Percentiles rank a stretch among this genome's conserved stretches.
Evolutionary conservation across 495 filamentous ascomycete genomes (phyloP).

Genomic region (Penicillium canariense): DNA sequence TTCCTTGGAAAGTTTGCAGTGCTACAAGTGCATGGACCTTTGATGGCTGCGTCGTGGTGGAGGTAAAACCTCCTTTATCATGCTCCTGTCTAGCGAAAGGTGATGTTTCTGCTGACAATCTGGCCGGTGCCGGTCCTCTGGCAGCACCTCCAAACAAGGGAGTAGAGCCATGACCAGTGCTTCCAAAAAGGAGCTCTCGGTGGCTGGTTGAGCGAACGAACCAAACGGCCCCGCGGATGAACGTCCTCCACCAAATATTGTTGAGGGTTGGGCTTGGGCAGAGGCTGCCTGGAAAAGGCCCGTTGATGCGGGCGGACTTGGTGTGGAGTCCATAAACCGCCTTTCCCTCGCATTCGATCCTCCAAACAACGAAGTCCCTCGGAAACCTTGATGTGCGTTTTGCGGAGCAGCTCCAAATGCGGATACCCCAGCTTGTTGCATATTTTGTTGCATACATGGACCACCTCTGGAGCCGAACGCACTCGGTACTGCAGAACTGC

Average conservation of each 20-base stretch:
- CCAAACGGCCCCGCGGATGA: not conserved
- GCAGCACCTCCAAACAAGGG: not conserved
- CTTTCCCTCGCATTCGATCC: too few species aligned
- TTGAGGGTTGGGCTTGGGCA: not conserved
- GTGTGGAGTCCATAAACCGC: too few species aligned
- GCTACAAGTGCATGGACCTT: constrained; percentile 6
- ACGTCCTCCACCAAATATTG: not conserved
- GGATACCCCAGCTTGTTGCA: too few species aligned
- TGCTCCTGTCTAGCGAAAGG: not conserved
- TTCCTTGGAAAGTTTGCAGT: constrained; percentile 12
- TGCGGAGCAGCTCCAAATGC: too few species aligned
- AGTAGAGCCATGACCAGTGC: not conserved
- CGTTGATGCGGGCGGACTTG: not conserved
- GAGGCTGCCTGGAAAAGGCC: not conserved
- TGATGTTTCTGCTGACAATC: not conserved
- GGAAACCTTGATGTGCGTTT: too few species aligned
- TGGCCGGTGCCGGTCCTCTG: not conserved
- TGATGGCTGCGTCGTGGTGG: not conserved
- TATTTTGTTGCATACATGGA: too few species aligned
- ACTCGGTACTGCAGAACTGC: too few species aligned
- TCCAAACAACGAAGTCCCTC: too few species aligned
- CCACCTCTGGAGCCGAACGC: too few species aligned
- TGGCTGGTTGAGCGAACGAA: not conserved
- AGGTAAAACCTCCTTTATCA: not conserved
- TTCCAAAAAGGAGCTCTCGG: not conserved